phyloP scores from a whole-genome alignment of 306 rosid species.

The Inga leiocalycina region DNA sequence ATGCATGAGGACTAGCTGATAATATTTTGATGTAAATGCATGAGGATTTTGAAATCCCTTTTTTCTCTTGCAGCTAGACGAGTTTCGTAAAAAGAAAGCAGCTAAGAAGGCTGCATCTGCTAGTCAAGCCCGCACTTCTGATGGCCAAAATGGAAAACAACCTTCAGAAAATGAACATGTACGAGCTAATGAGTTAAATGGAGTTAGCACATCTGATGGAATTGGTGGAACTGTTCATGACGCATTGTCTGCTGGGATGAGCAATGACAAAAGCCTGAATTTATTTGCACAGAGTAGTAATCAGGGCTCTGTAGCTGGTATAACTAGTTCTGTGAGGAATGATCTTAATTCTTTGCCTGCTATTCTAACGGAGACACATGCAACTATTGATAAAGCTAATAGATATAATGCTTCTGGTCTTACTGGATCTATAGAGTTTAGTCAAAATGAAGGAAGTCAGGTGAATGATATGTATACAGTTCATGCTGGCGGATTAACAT shows the following conservation, averaged over 20 bases:
- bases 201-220: constrained; percentile 74
- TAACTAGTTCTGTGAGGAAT: constrained; percentile 32
- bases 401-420: constrained; percentile 41
- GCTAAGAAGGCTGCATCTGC: constrained; percentile 66
- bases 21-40: background rate
- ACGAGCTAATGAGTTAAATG: constrained; percentile 55
- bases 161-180: constrained; percentile 64
- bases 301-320: constrained; percentile 42
- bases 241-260: constrained; percentile 39
- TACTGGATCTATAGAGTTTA: constrained; percentile 41
- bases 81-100: constrained; percentile 92
- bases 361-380: constrained; percentile 39
- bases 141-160: constrained; percentile 55
- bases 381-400: constrained; percentile 46
- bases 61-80: constrained; percentile 75
- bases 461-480: constrained; percentile 39
- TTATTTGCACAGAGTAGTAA: constrained; percentile 47
- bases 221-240: constrained; percentile 41
- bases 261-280: constrained; percentile 40
- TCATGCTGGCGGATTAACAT: constrained; percentile 41
- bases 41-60: constrained; percentile 2
- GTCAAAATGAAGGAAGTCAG: constrained; percentile 42
- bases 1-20: background rate
- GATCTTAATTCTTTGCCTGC: constrained; percentile 45
- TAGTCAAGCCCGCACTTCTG: constrained; percentile 46